phyloP scores from a whole-genome alignment of 139 green algal genomes.

The Mychonastes homosphaera region DNA sequence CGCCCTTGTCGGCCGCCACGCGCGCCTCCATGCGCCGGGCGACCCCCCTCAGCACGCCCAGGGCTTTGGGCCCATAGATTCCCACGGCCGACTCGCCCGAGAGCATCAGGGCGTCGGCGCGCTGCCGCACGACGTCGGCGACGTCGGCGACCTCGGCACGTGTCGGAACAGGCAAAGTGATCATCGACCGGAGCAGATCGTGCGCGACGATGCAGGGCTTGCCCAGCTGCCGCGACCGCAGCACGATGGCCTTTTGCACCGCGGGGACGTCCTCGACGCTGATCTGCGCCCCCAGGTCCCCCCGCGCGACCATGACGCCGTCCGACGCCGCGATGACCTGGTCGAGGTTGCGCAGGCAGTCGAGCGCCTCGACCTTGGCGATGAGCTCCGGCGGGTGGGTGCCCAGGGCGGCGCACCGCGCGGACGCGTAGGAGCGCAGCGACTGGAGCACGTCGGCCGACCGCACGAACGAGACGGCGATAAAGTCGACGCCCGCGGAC shows the following conservation, averaged over 20 bases:
- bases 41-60: slow-evolving; percentile 58
- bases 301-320: slow-evolving; percentile 64
- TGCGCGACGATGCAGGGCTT: slow-evolving; percentile 76
- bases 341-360: slow-evolving; percentile 50
- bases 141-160: slow-evolving; percentile 78
- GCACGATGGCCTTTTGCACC: slow-evolving; percentile 72
- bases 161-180: slow-evolving; percentile 66
- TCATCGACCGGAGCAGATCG: slow-evolving; percentile 74
- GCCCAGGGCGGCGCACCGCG: slow-evolving; percentile 19
- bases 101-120: slow-evolving; percentile 77
- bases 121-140: slow-evolving; percentile 65
- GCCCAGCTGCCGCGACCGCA: slow-evolving; percentile 32
- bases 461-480: slow-evolving; percentile 72
- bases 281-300: slow-evolving; percentile 63
- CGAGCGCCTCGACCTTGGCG: slow-evolving; percentile 52
- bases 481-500: slow-evolving; percentile 48
- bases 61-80: slow-evolving; percentile 54
- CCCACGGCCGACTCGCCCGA: slow-evolving; percentile 69
- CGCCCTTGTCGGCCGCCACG: slow-evolving; percentile 25
- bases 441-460: slow-evolving; percentile 66
- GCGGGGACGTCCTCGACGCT: slow-evolving; percentile 66
- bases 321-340: slow-evolving; percentile 56
- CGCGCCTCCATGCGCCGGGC: slow-evolving; percentile 28
- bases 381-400: slow-evolving; percentile 17
- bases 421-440: slow-evolving; percentile 56